phyloP scores from a whole-genome alignment of 2,329 filamentous ascomycete genomes.

The Fusarium zealandicum region DNA sequence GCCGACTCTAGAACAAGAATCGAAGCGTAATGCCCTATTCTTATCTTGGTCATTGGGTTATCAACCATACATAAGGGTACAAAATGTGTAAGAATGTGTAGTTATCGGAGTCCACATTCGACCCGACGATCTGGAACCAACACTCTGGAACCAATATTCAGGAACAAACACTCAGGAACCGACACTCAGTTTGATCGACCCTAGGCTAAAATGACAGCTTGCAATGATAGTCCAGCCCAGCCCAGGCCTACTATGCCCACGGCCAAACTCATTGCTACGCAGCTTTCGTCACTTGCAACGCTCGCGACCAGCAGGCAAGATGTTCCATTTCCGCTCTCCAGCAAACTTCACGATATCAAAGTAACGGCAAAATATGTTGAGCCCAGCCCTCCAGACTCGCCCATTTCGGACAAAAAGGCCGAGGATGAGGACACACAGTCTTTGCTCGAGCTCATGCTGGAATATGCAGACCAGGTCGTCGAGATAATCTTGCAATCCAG shows the following conservation, averaged over 20 bases:
- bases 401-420: background rate
- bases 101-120: no score
- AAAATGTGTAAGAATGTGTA: background rate
- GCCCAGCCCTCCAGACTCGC: slow-evolving; percentile 7
- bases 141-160: background rate
- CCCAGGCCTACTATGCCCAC: background rate
- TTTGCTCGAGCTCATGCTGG: slow-evolving; percentile 3
- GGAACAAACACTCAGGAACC: slow-evolving; percentile 1
- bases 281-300: background rate
- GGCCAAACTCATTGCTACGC: background rate
- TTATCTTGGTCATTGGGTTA: no score
- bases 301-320: background rate
- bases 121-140: background rate
- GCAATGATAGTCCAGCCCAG: background rate
- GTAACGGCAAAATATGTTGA: background rate
- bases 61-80: background rate
- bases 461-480: slow-evolving; percentile 3
- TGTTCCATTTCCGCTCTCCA: background rate
- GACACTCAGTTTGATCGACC: background rate
- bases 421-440: background rate
- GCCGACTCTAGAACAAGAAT: no score
- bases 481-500: background rate
- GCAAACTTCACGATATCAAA: slow-evolving; percentile 1
- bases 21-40: no score
- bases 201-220: slow-evolving; percentile 1